Evolutionary conservation across 176 grass and related monocot species (phyloP), one percentile per base, ranked within the genome.

Genomic region (Lolium rigidum): DNA sequence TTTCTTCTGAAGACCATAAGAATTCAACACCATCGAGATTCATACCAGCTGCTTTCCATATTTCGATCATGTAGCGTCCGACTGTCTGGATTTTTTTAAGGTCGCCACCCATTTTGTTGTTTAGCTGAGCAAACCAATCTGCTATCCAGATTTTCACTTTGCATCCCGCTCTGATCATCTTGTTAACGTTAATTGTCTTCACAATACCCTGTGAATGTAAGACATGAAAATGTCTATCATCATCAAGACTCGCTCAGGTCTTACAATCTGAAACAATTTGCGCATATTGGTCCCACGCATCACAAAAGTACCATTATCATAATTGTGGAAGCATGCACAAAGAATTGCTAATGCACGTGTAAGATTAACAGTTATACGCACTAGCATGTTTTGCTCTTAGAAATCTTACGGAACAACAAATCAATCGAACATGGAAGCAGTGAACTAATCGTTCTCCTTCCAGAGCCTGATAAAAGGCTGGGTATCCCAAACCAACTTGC

Each of bases 91-190:
- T 95, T 76, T 93, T 98, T 46, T 90, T 87, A 11, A 98, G 70
- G 83, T 98, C 95, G 9, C 95, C 93, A 0, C 89, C 93, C 93
- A 98, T 98, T 70, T 98, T 98, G 73, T 95, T 95, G 68, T 98
- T 98, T 56, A 98, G 83, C 68, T 98, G 91, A 0, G 93, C 95
- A 46, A 98, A 98, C 95, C 91, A 98, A 60, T 98, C 95, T 0
- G 93, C 95, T 49, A 98, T 92, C 95, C 93, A 98, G 20, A 98
- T 93, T 63, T 95, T 92, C 14, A 98, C 93, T 20, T 83, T 95
- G 43, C 91, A 98, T 47, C 93, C 93, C n/a, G 93, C 89, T 80
- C 15, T 84, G 14, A 92, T 55, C 85, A 98, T 86, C 83, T 95
- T 98, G 83, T 95, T 95, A n/a, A 98, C 93, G 7, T 90, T 95